These are phyloP conservation scores for Cucurbitaria berberidis DNA, from an alignment of 2,329 filamentous ascomycete species.

Conservation along the genomic window DNA sequence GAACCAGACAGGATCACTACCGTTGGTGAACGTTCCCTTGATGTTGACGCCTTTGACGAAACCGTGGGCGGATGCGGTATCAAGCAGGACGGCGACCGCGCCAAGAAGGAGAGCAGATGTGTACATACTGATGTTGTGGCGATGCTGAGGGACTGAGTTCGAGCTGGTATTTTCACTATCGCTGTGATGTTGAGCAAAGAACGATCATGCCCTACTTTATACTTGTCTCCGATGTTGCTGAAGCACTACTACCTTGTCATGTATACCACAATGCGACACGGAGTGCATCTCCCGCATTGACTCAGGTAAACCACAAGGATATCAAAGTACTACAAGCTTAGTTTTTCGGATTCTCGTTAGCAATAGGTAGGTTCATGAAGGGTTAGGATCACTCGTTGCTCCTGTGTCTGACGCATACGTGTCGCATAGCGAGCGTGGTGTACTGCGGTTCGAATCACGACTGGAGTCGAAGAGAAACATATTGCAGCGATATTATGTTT, in stretches of 20 bases:
- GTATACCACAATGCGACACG: neutral
- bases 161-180: neutral
- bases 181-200: neutral
- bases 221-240: neutral
- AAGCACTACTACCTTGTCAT: neutral
- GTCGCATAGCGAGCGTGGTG: conserved; percentile 6
- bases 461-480: conserved; percentile 10
- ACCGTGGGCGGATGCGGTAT: conserved; percentile 38
- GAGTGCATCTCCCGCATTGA: conserved; percentile 1
- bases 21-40: conserved; percentile 31
- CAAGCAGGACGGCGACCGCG: conserved; percentile 25
- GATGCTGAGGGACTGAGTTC: neutral
- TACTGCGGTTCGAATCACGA: neutral
- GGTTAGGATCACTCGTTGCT: conserved; percentile 4
- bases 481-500: conserved; percentile 22
- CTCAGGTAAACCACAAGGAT: conserved; percentile 3
- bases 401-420: conserved; percentile 3
- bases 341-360: neutral
- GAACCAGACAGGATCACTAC: conserved; percentile 43
- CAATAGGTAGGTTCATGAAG: conserved; percentile 7
- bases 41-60: conserved; percentile 35
- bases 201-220: neutral
- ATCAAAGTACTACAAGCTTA: conserved; percentile 9
- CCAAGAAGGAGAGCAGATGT: conserved; percentile 25
- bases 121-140: conserved; percentile 18